Evolutionary conservation across 495 filamentous ascomycete genomes (phyloP).

Genomic region (Penicillium robsamsonii): DNA sequence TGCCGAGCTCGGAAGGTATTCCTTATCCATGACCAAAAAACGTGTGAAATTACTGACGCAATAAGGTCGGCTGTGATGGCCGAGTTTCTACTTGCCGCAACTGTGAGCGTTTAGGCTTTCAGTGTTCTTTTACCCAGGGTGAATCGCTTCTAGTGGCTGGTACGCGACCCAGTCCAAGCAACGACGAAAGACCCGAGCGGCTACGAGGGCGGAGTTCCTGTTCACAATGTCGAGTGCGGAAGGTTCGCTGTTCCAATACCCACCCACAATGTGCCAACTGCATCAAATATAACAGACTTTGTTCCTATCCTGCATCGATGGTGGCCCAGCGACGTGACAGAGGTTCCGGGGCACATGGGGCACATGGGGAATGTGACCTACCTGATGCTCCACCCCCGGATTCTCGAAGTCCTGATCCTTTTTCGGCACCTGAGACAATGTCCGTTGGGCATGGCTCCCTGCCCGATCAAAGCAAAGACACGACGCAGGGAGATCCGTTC

Average conservation of each 20-base stretch:
- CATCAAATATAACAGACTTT: background rate
- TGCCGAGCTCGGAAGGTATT: background rate
- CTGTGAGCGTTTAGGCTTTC: constrained; percentile 18
- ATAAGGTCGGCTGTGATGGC: constrained; percentile 22
- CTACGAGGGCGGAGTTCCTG: constrained; percentile 15
- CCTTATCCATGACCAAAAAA: background rate
- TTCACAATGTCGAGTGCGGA: constrained; percentile 16
- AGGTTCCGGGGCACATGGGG: background rate
- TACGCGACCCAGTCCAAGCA: background rate
- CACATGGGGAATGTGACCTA: background rate
- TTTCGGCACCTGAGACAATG: background rate
- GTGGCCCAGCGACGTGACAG: constrained; percentile 4
- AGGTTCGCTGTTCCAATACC: constrained; percentile 18
- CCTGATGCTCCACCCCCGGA: background rate
- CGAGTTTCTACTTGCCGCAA: constrained; percentile 10
- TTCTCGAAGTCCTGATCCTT: background rate
- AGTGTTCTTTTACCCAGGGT: constrained; percentile 12
- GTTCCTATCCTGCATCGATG: constrained; percentile 3
- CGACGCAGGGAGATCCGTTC: background rate
- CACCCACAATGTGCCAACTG: background rate
- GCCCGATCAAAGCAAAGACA: background rate
- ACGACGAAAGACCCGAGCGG: constrained; percentile 8
- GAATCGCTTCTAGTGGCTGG: background rate
- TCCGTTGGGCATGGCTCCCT: background rate
- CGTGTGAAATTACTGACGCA: background rate